Evolutionary conservation across 306 rosid genomes (phyloP), one percentile per base, ranked within the genome.

Genomic region (Parietaria judaica): DNA sequence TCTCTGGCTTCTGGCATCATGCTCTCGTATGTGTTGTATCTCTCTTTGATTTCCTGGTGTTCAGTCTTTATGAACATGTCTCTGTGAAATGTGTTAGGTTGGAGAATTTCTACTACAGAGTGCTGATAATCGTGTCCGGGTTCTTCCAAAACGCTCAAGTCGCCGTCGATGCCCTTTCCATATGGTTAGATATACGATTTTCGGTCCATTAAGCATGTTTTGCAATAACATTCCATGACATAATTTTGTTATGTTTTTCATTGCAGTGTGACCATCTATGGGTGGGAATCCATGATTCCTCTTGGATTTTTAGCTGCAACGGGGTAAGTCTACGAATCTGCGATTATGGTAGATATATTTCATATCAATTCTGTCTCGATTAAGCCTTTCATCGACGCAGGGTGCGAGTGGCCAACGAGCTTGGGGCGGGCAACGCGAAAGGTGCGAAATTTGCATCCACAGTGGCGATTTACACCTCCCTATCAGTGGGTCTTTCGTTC

Each of bases 221-320:
- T 8, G 9, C 45, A 41, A 41, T 41, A 5, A 5, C 3, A 41
- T 41, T 41, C 0, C 0, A 5, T 41, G 9, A 8, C 9, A 23
- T 2, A 23, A 41, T 8, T 41, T 41, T 41, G 14, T 14, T 5
- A 1, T 56, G 5, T 58, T 43, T 69, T 57, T 69, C 53, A 62
- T 46, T 52, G 6, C 12, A 82, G 92, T 70, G 78, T 84, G 11
- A 87, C 83, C 51, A 82, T 84, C 47, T 78, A 53, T 71, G 89
- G 71, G 46, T 87, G 95, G 88, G 86, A 87, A 68, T 87, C 91
- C 14, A 87, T 87, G 89, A 82, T 80, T 76, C 82, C 89, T 1
- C 85, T 87, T 11, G 95, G 86, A 61, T 87, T 82, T 66, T 60
- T 87, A 69, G 92, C 85, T 74, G 83, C 91, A 36, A 67, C 81